Base-by-base conservation (phyloP, 2,329 filamentous ascomycete species). In the Teratosphaeria gauchensis region DNA sequence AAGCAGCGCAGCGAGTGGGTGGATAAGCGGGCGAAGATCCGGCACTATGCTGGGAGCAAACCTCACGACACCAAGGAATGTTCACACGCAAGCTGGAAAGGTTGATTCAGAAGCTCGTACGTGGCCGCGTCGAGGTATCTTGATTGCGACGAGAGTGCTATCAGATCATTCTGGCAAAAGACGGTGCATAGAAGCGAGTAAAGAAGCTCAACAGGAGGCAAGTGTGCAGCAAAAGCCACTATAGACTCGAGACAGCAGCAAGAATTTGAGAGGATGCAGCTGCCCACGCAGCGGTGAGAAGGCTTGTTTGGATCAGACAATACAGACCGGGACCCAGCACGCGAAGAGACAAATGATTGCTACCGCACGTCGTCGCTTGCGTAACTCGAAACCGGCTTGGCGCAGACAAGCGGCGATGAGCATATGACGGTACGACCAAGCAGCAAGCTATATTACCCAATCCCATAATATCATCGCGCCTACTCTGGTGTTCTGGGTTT, bases 1-100 rank as follows among this genome's bases (percentile, higher is more conserved):
- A 55, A 33, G 53, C 38, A 32, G 12, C 8, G 58, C 11, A 38
- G 48, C 21, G 58, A 56, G 32, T 59, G 58, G 54, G 58, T 59
- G 6, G 48, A 59, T 21, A 2, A 35, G 7, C 42, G 57, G 6
- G 53, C 57, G 35, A 42, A 42, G 48, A 4, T 28, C 4, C 4
- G 2, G 24, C 24, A 28, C 4, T 28, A 28, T 28, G 24, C 2
- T 4, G 24, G 24, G 24, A 28, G 24, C 24, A 28, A 28, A 28
- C 24, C 24, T 42, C 7, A 42, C 12, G 35, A 46, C n/a, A 19
- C 12, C 42, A 46, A 3, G n/a, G 19, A 7, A 19, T 5, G 5
- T 21, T 48, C n/a, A 21, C 42, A 48, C 8, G 42, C 42, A 6
- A 9, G 42, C 42, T 16, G n/a, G 6, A 48, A 48, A 48, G 42